phyloP scores from a whole-genome alignment of 257 asterid species.

The Capsicum rhomboideum region DNA sequence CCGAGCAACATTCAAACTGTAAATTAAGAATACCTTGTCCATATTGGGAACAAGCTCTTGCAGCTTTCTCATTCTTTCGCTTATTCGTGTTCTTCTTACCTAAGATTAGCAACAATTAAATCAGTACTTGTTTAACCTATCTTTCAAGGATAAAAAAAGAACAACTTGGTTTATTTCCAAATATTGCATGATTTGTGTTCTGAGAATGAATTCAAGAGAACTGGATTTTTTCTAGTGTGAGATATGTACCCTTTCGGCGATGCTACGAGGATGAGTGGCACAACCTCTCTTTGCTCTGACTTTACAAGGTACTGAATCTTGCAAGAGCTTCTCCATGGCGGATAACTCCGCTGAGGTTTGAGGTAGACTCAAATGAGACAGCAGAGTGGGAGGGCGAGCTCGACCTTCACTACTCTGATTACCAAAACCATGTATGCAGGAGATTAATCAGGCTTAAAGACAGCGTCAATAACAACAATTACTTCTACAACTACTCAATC shows the following conservation, averaged over 20 bases:
- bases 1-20: background rate
- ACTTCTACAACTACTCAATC: background rate
- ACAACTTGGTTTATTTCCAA: no score
- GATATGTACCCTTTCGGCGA: slow-evolving; percentile 77
- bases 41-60: slow-evolving; percentile 88
- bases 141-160: no score
- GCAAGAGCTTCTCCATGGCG: slow-evolving; percentile 20
- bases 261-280: slow-evolving; percentile 94
- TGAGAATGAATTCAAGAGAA: no score
- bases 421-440: background rate
- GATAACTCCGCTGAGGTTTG: slow-evolving; percentile 35
- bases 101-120: slow-evolving; percentile 1
- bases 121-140: background rate
- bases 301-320: slow-evolving; percentile 72
- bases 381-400: slow-evolving; percentile 20
- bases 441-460: background rate
- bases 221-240: background rate
- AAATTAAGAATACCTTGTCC: slow-evolving; percentile 49
- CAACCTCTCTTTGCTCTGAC: slow-evolving; percentile 79
- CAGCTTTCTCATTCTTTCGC: slow-evolving; percentile 76
- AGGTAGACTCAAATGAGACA: slow-evolving; percentile 72
- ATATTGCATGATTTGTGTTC: no score
- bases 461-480: background rate
- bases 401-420: slow-evolving; percentile 41
- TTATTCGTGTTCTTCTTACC: slow-evolving; percentile 78